A percentile compares a stretch with the other conserved stretches of the same genome.
phyloP scores from a whole-genome alignment of 2,329 filamentous ascomycete species.

The Epichloe typhina region DNA sequence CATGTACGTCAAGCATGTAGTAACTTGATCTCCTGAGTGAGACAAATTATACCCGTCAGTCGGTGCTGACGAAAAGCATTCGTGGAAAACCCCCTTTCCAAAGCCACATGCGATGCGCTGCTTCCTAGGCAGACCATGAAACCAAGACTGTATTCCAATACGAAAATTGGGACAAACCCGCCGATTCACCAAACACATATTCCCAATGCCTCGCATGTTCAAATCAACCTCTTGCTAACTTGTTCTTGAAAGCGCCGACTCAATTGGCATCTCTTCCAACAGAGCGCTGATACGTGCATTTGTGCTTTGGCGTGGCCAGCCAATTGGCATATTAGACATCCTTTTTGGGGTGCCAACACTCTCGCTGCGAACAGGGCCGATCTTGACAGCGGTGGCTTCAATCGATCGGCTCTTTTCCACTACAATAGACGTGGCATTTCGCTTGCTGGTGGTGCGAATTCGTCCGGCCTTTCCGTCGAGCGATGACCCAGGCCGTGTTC shows the following conservation, averaged over 20 bases:
- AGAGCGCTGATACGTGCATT: background rate
- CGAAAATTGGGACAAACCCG: background rate
- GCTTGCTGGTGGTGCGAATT: constrained; percentile 8
- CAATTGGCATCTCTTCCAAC: constrained; percentile 1
- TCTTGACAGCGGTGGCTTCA: constrained; percentile 7
- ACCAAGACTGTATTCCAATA: background rate
- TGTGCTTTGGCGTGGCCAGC: constrained; percentile 17
- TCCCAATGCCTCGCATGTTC: background rate
- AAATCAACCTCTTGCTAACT: background rate
- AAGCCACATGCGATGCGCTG: background rate
- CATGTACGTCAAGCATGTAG: too few species aligned
- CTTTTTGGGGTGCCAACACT: constrained; percentile 11
- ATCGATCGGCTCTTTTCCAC: constrained; percentile 9
- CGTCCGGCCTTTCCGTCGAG: constrained; percentile 12
- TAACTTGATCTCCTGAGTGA: too few species aligned
- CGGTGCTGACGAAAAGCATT: too few species aligned
- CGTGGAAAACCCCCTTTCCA: background rate
- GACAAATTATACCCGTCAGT: too few species aligned
- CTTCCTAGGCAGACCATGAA: background rate
- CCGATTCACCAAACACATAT: background rate
- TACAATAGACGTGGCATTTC: constrained; percentile 11
- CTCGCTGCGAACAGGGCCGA: constrained; percentile 11
- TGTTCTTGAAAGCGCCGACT: background rate
- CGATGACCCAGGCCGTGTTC: background rate
- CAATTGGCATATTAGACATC: constrained; percentile 23